These are phyloP conservation scores for Candida sonorensis DNA, from an alignment of 805 yeast species.

Conservation along the genomic window DNA sequence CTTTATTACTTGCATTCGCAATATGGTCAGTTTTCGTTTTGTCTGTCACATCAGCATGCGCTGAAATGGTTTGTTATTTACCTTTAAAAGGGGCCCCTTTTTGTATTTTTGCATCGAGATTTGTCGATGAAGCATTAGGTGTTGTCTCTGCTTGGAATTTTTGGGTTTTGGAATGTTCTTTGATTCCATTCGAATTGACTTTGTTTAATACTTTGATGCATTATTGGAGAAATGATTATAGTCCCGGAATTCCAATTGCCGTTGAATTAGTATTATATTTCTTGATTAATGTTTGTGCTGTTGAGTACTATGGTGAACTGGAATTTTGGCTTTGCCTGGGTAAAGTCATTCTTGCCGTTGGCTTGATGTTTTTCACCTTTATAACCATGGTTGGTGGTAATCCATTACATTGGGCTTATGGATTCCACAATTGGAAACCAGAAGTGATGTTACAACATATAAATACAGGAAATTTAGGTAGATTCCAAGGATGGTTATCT, in stretches of 20 bases:
- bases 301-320: constrained; percentile 49
- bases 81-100: constrained; percentile 40
- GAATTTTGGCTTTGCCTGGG: constrained; percentile 35
- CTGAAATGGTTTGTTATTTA: constrained; percentile 38
- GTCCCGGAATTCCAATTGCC: constrained; percentile 58
- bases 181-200: constrained; percentile 43
- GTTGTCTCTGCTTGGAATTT: constrained; percentile 41
- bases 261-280: constrained; percentile 58
- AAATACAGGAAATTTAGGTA: constrained; percentile 32
- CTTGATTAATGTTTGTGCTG: constrained; percentile 60
- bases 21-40: constrained; percentile 38
- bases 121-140: constrained; percentile 39
- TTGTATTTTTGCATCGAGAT: constrained; percentile 38
- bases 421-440: constrained; percentile 47
- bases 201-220: constrained; percentile 59
- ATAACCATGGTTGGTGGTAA: constrained; percentile 80
- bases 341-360: constrained; percentile 32
- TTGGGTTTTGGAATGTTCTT: constrained; percentile 40
- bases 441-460: constrained; percentile 26
- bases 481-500: constrained; percentile 40
- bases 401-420: constrained; percentile 57
- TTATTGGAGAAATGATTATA: constrained; percentile 67
- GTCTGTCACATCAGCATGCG: constrained; percentile 34
- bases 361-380: constrained; percentile 32
- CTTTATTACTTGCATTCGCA: constrained; percentile 31